Base-by-base conservation (phyloP, 257 asterid species). In the Jaltomata sinuosa region DNA sequence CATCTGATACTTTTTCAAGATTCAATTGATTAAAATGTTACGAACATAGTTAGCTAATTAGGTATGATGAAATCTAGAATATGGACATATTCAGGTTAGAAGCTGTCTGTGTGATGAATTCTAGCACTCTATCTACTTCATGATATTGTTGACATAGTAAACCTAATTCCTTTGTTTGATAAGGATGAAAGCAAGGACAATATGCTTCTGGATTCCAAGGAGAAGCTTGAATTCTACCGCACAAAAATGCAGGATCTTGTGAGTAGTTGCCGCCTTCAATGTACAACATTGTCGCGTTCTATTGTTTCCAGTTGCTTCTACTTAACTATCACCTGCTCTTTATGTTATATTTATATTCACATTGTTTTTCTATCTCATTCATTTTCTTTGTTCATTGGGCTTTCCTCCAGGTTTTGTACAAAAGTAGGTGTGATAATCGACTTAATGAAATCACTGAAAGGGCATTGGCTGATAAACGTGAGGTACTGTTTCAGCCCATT, bases 181-280 rank as follows among this genome's bases (percentile, higher is more conserved):
- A 85, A 97, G 99, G 97, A 85, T 88, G 97, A 92, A 84, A 89
- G 86, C 85, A 93, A 91, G 80, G 98, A 95, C 84, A 94, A 91
- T 40, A 87, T 89, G 92, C 86, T 93, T 86, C 83, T 97, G 92
- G 99, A 97, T 87, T 97, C 97, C 78, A 92, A 87, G 88, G 99
- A 97, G 93, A 97, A 97, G 94, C 97, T 97, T 86, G 97, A 94
- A 85, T 97, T 84, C 88, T 97, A 97, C 88, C 85, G 99, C 87
- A 88, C 93, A 85, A 97, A 93, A 90, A 97, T 97, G 99, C 99
- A 94, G 94, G 99, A 97, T 87, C 98, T 97, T 85, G 99, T 97
- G 90, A 91, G 98, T 89, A 85, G 80, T 83, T 84, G 25, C 84
- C 6, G 34, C 79, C 61, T 67, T 50, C 27, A 64, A 67, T 82